Base-by-base conservation (phyloP, 148 eudicot species). In the Chenopodium berlandieri region DNA sequence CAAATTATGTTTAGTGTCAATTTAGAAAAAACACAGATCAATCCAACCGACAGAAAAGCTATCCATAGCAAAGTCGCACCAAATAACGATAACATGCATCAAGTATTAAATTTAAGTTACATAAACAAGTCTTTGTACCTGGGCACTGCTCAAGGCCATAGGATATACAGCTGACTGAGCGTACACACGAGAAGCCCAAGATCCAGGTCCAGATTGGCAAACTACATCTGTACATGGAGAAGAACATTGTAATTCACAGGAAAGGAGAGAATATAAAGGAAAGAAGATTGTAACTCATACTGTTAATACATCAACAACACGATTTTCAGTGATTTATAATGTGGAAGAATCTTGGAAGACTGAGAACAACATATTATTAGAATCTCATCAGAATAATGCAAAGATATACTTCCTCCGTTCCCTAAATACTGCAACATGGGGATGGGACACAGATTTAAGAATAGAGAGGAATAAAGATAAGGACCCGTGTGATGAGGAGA, bases 141-240 rank as follows among this genome's bases (percentile, higher is more conserved):
- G 94, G 80, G 97, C 97, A 69, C 97, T 97, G 84, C 99, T 96
- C 83, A 89, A 90, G 78, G 95, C 98, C 99, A 96, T 96, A 79
- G 99, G 99, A 90, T 92, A 88, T 82, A 90, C 10, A 82, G 99
- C 98, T 75, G 99, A 90, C 82, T 94, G 88, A 56, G 98, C 90
- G 85, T 96, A 96, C 71, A 96, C 87, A 73, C 44, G 87, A 65
- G 95, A 92, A 85, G 99, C 95, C 99, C 98, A 96, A 79, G 94
- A 87, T 79, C 99, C 99, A 56, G 99, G 99, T 82, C 99, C 99
- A 83, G 99, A 96, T 89, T 96, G 99, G 88, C 97, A 92, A 67
- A 96, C 94, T 81, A 94, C 63, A 92, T 95, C 98, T 95, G 93
- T 75, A 70, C 64, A 85, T 64, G 85, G 74, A 79, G 78, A 46